Base-by-base conservation (phyloP, 1,284 basidiomycete genomes). In the Sporisorium iseilematis-ciliati region DNA sequence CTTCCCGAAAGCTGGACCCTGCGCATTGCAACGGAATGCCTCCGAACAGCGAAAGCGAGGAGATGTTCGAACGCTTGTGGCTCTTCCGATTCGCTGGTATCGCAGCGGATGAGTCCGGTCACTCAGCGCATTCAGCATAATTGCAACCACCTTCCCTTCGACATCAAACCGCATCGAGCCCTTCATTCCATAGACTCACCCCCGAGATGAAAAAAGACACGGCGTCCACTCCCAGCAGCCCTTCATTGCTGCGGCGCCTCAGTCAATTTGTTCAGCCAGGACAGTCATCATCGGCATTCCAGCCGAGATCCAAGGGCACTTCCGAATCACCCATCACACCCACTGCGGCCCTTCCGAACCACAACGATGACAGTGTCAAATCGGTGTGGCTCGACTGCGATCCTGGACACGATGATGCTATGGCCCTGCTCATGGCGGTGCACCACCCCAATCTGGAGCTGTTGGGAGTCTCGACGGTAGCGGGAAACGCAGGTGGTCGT, bases 401-500 rank as follows among this genome's bases (percentile, higher is more conserved):
- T 48, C 78, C 80, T 7, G 80, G 80, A 12, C 80, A 82, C 35
- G 80, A 82, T 52, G 80, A 82, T 67, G 81, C 81, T 4, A 68
- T 81, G 29, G 79, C 79, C 1, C 29, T 82, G 23, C 65, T 81
- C 14, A 65, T 82, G 46, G 80, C 81, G 5, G 52, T 80, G n/a
- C 70, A 71, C 38, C 66, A 71, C 43, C 79, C 79, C 20, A 57
- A 51, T 26, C 43, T 82, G 25, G 55, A 78, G 33, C 58, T 82
- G 43, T 56, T 82, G 7, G 81, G 81, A 40, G 70, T 81, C 45
- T 76, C 72, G n/a, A 78, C 78, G 18, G 75, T 81, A 45, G 72
- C 66, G 8, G 81, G 81, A 11, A 82, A 82, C 38, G 79, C 77
- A 4, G 63, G 76, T 11, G 78, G 76, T 3, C 51, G 54, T 3